Evolutionary conservation across 805 yeast genomes (phyloP), one percentile per base, ranked within the genome.

Genomic region (Zygoascus bituminiphila): DNA sequence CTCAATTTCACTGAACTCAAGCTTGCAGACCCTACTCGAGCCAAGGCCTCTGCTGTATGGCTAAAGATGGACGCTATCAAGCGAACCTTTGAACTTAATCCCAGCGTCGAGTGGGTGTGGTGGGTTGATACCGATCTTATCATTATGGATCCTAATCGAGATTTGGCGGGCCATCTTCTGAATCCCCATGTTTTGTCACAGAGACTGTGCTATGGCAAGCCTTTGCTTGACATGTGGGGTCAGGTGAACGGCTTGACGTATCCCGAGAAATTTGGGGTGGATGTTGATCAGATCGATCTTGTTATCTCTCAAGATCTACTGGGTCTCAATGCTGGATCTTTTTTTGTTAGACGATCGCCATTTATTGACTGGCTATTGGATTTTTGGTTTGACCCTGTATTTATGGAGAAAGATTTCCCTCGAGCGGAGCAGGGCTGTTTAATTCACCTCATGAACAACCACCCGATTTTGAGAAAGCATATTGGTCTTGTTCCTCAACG

Each of bases 101-200:
- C 70, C 4, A 56, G 60, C 2, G 68, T 61, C 17, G 65, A 66
- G 45, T 66, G 70, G 70, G 55, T 67, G 23, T 67, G 68, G 67
- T 66, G 69, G 70, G 56, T 66, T 20, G 70, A 67, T 48, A 54
- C 58, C 6, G 70, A 66, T 33, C 61, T 62, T 12, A 53, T 66
- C 22, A 60, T 66, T 45, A 63, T 63, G 62, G 63, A 65, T 41
- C 59, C 59, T 4, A 36, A 54, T 6, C 22, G 60, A 19, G 62
- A 61, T 21, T 47, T 66, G 5, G 62, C 57, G 4, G 40, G 49
- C 9, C 62, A 62, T 37, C 20, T 67, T 2, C 53, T 66, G 10
- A 46, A 55, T 23, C 64, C 64, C 5, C 45, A 54, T 7, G 61
- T 55, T 2, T 43, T 66, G 43, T 44, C 42, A 19, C 45, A 59